These are phyloP conservation scores for Hibiscus tridactylites DNA, from an alignment of 345 rosid genomes.

Conservation along the genomic window DNA sequence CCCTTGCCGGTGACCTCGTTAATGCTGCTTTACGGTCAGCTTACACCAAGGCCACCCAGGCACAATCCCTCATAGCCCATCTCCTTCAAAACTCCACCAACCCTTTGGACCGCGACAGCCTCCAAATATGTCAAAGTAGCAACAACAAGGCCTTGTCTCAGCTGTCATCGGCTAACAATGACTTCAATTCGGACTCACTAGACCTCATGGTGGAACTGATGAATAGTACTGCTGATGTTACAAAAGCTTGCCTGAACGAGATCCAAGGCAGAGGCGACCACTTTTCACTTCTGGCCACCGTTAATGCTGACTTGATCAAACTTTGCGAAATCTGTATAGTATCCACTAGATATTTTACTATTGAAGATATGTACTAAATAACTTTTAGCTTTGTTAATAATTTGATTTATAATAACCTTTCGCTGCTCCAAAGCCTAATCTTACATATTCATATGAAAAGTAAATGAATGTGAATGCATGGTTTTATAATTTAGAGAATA, in stretches of 20 bases:
- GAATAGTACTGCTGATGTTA: background rate
- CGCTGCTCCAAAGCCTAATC: background rate
- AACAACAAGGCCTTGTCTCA: constrained; percentile 2
- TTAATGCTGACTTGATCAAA: background rate
- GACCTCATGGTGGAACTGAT: constrained; percentile 11
- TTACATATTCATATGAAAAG: background rate
- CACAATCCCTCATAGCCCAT: background rate
- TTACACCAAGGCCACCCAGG: constrained; percentile 10
- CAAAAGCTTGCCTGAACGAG: constrained; percentile 10
- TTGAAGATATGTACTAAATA: constrained; percentile 5
- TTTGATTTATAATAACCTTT: background rate
- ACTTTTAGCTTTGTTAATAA: background rate
- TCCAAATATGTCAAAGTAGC: constrained; percentile 11
- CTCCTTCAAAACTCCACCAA: constrained; percentile 5
- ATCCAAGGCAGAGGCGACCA: background rate
- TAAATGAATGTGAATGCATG: background rate
- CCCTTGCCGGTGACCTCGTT: constrained; percentile 11
- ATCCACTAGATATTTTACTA: constrained; percentile 8
- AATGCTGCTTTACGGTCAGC: constrained; percentile 17
- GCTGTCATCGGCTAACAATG: constrained; percentile 3
- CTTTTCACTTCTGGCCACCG: no score
- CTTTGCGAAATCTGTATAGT: constrained; percentile 7
- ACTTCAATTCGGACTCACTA: background rate
- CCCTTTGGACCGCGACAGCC: background rate
- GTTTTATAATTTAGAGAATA: background rate